phyloP scores from a whole-genome alignment of 2,329 filamentous ascomycete species.

The Aspergillus pseudoterreus region DNA sequence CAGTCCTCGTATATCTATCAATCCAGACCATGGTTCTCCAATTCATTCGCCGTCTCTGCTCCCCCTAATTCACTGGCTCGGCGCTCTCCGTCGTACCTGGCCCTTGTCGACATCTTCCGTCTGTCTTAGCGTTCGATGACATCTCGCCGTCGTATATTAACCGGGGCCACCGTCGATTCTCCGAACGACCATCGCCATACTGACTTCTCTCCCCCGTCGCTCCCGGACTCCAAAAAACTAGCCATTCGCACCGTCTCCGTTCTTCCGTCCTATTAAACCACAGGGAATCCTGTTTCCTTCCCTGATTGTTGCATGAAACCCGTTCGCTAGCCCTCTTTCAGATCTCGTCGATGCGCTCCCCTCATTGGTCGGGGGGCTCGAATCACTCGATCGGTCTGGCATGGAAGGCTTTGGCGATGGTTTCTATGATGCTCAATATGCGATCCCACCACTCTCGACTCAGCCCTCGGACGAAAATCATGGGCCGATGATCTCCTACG shows the following conservation, averaged over 20 bases:
- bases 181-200: no score
- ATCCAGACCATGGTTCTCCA: no score
- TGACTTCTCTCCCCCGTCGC: no score
- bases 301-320: not conserved
- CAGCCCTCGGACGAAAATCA: no score
- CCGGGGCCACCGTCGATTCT: no score
- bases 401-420: conserved; percentile 14
- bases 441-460: conserved; percentile 1
- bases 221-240: no score
- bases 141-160: no score
- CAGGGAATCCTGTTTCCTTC: not conserved
- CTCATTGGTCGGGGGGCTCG: conserved; percentile 12
- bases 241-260: no score
- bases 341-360: conserved; percentile 8
- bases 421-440: conserved; percentile 16
- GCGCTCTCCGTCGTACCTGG: not conserved
- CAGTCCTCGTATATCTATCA: no score
- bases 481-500: conserved; percentile 4
- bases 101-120: no score
- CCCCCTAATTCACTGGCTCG: not conserved
- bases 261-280: no score
- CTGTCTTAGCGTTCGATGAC: no score
- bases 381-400: conserved; percentile 17
- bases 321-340: not conserved
- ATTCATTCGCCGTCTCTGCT: not conserved